Evolutionary conservation across 768 basidiomycete species (phyloP).

Genomic region (Boletus tylopilopsis): DNA sequence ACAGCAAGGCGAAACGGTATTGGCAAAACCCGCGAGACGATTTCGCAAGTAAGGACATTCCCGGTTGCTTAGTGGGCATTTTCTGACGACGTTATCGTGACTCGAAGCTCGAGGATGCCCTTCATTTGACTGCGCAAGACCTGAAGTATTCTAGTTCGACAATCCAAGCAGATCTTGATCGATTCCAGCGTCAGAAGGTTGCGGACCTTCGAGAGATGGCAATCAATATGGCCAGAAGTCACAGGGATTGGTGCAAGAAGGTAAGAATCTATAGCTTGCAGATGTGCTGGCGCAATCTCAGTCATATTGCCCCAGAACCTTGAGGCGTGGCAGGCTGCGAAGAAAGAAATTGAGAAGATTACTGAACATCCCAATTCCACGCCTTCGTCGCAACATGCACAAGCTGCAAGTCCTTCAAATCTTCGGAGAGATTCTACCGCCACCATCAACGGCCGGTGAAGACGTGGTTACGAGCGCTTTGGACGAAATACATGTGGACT

Average conservation of each 20-base stretch:
- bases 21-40: slow-evolving; percentile 89
- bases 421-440: slow-evolving; percentile 64
- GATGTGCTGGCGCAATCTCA: slow-evolving; percentile 11
- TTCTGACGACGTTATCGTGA: slow-evolving; percentile 16
- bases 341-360: slow-evolving; percentile 86
- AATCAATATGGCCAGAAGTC: slow-evolving; percentile 83
- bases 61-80: slow-evolving; percentile 4
- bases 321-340: slow-evolving; percentile 96
- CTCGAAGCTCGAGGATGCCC: slow-evolving; percentile 85
- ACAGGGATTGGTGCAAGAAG: slow-evolving; percentile 97
- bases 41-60: slow-evolving; percentile 76
- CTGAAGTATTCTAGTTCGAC: slow-evolving; percentile 95
- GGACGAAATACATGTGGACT: slow-evolving; percentile 11
- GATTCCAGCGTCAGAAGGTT: slow-evolving; percentile 98
- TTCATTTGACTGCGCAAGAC: slow-evolving; percentile 89
- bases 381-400: slow-evolving; percentile 38
- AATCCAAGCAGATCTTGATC: slow-evolving; percentile 95
- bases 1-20: slow-evolving; percentile 90
- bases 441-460: slow-evolving; percentile 62
- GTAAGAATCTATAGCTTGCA: slow-evolving; percentile 36
- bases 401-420: slow-evolving; percentile 34
- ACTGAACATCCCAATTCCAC: slow-evolving; percentile 82
- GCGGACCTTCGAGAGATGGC: slow-evolving; percentile 94
- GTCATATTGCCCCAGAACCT: slow-evolving; percentile 62
- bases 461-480: slow-evolving; percentile 10